phyloP scores from a whole-genome alignment of 805 yeast species.

The Lipomyces sp. region DNA sequence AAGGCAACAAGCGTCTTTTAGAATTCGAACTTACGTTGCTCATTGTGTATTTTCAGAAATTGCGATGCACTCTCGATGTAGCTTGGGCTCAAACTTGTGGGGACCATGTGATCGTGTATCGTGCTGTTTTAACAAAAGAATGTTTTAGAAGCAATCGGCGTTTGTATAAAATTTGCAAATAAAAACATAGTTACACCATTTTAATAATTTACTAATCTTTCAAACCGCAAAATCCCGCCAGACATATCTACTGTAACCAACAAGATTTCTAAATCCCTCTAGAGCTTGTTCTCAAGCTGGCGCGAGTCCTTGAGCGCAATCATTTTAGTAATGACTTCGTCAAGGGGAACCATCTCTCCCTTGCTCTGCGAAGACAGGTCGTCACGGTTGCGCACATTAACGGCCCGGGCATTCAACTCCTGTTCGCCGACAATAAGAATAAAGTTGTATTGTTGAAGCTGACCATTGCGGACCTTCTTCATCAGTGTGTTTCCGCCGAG shows the following conservation, averaged over 20 bases:
- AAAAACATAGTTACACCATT: too few species aligned
- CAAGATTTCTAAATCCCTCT: not conserved
- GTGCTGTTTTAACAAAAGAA: too few species aligned
- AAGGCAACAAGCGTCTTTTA: too few species aligned
- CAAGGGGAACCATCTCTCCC: constrained; percentile 74
- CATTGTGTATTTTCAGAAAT: too few species aligned
- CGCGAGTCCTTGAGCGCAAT: constrained; percentile 68
- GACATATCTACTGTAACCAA: not conserved
- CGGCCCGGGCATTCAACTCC: constrained; percentile 77
- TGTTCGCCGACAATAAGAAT: constrained; percentile 97
- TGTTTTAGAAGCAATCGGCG: too few species aligned
- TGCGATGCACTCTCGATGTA: too few species aligned
- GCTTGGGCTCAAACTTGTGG: too few species aligned
- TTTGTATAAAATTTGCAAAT: too few species aligned
- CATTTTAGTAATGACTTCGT: constrained; percentile 72
- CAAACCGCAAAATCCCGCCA: not conserved
- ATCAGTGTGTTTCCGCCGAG: constrained; percentile 93
- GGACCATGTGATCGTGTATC: too few species aligned
- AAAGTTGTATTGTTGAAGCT: constrained; percentile 90
- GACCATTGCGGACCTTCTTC: constrained; percentile 98
- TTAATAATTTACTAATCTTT: not conserved
- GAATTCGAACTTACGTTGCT: too few species aligned
- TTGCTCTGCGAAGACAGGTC: constrained; percentile 84
- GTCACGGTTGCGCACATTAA: constrained; percentile 96
- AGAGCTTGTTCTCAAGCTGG: constrained; percentile 57